Conservation (phyloP, 2,329 filamentous ascomycete genomes). For the Pyrenochaeta sp. region DNA sequence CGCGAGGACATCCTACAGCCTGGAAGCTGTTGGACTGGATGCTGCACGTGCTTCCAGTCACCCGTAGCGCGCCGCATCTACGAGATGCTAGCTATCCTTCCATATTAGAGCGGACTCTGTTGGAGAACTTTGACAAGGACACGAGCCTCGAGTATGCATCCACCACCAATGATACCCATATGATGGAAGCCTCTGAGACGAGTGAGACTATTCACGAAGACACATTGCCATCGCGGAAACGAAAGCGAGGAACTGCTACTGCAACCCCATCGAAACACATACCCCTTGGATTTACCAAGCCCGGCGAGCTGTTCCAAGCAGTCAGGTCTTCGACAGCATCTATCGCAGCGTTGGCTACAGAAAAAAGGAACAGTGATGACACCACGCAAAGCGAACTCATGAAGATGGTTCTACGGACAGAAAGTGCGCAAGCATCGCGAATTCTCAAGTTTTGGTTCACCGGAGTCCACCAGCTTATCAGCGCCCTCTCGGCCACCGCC, state of each 20-base stretch:
- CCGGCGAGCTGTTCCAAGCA: slow-evolving; percentile 32
- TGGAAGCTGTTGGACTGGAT: slow-evolving; percentile 70
- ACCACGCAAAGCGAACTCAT: slow-evolving; percentile 43
- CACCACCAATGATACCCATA: slow-evolving; percentile 13
- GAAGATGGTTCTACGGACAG: slow-evolving; percentile 45
- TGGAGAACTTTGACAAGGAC: slow-evolving; percentile 57
- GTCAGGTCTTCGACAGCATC: slow-evolving; percentile 29
- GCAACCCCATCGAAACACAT: slow-evolving; percentile 24
- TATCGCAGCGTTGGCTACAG: slow-evolving; percentile 25
- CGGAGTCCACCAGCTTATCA: slow-evolving; percentile 28
- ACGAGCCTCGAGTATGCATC: slow-evolving; percentile 4
- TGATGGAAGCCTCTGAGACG: slow-evolving; percentile 33
- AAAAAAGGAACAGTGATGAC: slow-evolving; percentile 23
- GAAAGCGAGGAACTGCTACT: slow-evolving; percentile 41
- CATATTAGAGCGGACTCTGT: slow-evolving; percentile 71
- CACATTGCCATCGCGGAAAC: slow-evolving; percentile 42
- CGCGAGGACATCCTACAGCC: slow-evolving; percentile 54
- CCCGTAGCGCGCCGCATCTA: slow-evolving; percentile 75
- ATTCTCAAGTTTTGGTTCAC: slow-evolving; percentile 48
- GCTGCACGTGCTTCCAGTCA: slow-evolving; percentile 71
- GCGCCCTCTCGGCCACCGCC: background rate
- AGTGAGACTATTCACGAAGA: slow-evolving; percentile 38
- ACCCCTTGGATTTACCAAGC: slow-evolving; percentile 16
- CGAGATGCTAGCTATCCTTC: slow-evolving; percentile 73
- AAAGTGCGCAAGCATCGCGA: slow-evolving; percentile 46